Percentiles rank a stretch among this genome's conserved stretches.
Evolutionary conservation across 257 asterid genomes (phyloP).

Genomic region (Vinca minor): DNA sequence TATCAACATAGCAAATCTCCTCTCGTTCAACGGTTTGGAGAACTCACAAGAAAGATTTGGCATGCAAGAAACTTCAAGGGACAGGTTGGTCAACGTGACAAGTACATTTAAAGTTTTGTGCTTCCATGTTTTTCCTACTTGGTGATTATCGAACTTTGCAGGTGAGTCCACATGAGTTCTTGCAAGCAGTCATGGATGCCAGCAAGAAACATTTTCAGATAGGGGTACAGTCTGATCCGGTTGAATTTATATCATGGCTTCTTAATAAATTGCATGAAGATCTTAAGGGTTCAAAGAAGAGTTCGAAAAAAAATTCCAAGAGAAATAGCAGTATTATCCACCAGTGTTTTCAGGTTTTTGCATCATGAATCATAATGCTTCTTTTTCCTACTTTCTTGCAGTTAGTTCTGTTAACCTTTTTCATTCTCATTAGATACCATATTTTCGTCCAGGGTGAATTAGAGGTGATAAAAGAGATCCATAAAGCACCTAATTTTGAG

Average conservation of each 20-base stretch:
- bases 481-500: slow-evolving; percentile 32
- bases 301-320: too few species aligned
- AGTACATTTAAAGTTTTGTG: background rate
- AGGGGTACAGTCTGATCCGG: slow-evolving; percentile 94
- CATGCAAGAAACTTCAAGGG: slow-evolving; percentile 92
- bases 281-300: slow-evolving; percentile 53
- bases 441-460: slow-evolving; percentile 67
- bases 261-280: slow-evolving; percentile 72
- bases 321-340: slow-evolving; percentile 68
- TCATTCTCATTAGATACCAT: slow-evolving; percentile 6
- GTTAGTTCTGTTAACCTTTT: slow-evolving; percentile 6
- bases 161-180: slow-evolving; percentile 99
- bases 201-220: slow-evolving; percentile 81
- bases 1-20: slow-evolving; percentile 73
- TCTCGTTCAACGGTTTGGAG: slow-evolving; percentile 93
- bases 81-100: slow-evolving; percentile 61
- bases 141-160: slow-evolving; percentile 28
- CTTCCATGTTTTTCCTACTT: slow-evolving; percentile 8
- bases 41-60: slow-evolving; percentile 97
- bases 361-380: slow-evolving; percentile 6
- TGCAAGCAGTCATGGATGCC: slow-evolving; percentile 93
- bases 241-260: slow-evolving; percentile 94
- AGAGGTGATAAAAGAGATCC: slow-evolving; percentile 79
- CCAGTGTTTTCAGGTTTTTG: slow-evolving; percentile 82
- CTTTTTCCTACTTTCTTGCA: background rate